A percentile compares a stretch with the other conserved stretches of the same genome.
phyloP scores from a whole-genome alignment of 2,329 filamentous ascomycete genomes.

The Talaromyces atroroseus region DNA sequence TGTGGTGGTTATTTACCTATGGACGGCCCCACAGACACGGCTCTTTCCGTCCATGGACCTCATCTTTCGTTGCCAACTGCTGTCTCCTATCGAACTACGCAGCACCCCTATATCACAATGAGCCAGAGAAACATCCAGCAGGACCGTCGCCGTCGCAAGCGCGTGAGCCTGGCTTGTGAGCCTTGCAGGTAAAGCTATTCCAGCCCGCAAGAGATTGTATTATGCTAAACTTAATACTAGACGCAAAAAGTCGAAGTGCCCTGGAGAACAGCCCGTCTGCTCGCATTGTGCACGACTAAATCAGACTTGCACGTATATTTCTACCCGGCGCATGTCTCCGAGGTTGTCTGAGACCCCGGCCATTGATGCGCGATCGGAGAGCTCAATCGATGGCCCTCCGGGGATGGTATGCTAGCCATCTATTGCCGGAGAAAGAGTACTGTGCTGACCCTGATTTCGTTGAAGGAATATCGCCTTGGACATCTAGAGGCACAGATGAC shows the following conservation, averaged over 20 bases:
- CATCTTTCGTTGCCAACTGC: background rate
- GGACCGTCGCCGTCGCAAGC: conserved; percentile 24
- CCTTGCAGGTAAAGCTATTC: conserved; percentile 33
- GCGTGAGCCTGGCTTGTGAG: conserved; percentile 39
- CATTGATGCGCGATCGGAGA: conserved; percentile 11
- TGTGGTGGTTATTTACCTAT: background rate
- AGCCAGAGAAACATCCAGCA: background rate
- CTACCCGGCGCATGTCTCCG: conserved; percentile 14
- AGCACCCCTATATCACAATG: background rate
- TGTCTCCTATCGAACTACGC: background rate
- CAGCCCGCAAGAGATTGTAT: background rate
- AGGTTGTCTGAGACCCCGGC: conserved; percentile 4
- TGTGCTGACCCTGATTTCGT: background rate
- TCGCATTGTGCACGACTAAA: conserved; percentile 47
- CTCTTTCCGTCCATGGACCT: background rate
- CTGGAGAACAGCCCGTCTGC: conserved; percentile 47
- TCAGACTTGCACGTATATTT: conserved; percentile 43
- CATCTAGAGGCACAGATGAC: conserved; percentile 30
- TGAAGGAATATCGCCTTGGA: conserved; percentile 30
- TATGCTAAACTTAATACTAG: conserved; percentile 25
- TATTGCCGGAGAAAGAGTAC: background rate
- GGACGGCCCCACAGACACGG: conserved; percentile 1
- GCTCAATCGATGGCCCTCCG: conserved; percentile 4
- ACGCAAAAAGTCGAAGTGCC: conserved; percentile 49
- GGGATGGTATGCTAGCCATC: background rate